Base-by-base conservation (phyloP, 1,284 basidiomycete genomes). In the Moesziomyces antarcticus region DNA sequence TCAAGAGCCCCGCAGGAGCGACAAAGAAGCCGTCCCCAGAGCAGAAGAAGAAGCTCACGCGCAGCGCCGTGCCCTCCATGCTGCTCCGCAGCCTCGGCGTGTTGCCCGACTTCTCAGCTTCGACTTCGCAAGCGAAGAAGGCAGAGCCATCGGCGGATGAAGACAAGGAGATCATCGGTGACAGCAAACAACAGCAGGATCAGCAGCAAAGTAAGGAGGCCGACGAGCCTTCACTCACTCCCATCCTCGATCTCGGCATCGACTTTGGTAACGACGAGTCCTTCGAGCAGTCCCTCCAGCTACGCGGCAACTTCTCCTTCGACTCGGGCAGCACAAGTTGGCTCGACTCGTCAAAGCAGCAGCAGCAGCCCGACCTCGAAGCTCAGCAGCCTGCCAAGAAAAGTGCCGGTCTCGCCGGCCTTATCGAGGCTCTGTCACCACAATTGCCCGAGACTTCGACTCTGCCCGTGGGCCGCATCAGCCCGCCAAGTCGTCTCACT, bases 241-340 rank as follows among this genome's bases (percentile, higher is more conserved):
- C 73, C 0, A 76, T 76, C 43, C 70, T 76, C 24, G 70, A 76
- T 37, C 69, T 76, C 30, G 70, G 67, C 27, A 63, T 76, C 40
- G 65, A 66, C 52, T 67, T 76, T 62, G 66, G 61, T 2, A 59
- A 56, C 41, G 61, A 73, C 44, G 53, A 55, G 14, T 48, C 53
- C 1, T 69, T 73, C 48, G 54, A 64, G 24, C 48, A 68, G 42
- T 58, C 64, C 1, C 65, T 73, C 22, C 49, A 68, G 43, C 59
- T 75, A 16, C 68, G 52, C 5, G 50, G 53, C 47, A 50, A 67
- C 43, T 68, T 67, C 41, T 60, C 62, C 46, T 70, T 71, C 20
- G 72, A 66, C 20, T 25, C 50, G 27, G 25, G 41, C 30, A 54
- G 25, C 46, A 35, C 50, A 14, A 20, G 58, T 20, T 50, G 50